phyloP scores from a whole-genome alignment of 306 rosid genomes.

The Acmispon strigosus region DNA sequence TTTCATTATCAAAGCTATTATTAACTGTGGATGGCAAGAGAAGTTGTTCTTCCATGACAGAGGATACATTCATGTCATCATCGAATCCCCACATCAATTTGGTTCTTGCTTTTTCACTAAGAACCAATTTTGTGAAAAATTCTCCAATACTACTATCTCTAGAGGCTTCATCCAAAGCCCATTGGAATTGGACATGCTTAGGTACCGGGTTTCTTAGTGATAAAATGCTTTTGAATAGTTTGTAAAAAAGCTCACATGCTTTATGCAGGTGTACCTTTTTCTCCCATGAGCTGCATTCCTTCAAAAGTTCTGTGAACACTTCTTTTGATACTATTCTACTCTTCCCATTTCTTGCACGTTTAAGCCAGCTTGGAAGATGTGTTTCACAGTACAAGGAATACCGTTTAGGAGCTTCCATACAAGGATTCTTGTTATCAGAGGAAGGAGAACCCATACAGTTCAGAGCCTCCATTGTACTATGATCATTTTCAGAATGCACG shows the following conservation, averaged over 20 bases:
- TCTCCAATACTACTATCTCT: constrained; percentile 57
- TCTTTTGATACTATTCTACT: constrained; percentile 93
- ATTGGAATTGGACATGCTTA: constrained; percentile 90
- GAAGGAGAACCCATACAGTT: constrained; percentile 71
- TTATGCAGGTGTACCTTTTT: constrained; percentile 66
- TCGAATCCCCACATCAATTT: constrained; percentile 67
- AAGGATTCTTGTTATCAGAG: constrained; percentile 50
- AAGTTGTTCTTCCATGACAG: constrained; percentile 50
- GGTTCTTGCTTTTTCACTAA: constrained; percentile 70
- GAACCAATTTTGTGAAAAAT: constrained; percentile 63
- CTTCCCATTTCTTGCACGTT: constrained; percentile 98
- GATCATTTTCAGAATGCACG: constrained; percentile 35
- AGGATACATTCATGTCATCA: constrained; percentile 46
- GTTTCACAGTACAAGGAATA: constrained; percentile 78
- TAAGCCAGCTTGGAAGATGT: constrained; percentile 98
- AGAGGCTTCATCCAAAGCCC: constrained; percentile 96
- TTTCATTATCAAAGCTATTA: constrained; percentile 40
- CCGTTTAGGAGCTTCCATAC: constrained; percentile 75
- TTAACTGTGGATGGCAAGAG: constrained; percentile 39
- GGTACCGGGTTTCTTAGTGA: constrained; percentile 90
- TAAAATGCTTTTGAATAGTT: constrained; percentile 85
- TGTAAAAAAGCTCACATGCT: constrained; percentile 94
- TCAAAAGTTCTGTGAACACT: constrained; percentile 81
- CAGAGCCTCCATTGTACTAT: constrained; percentile 30
- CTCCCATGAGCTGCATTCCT: constrained; percentile 56